Evolutionary conservation across 495 filamentous ascomycete genomes (phyloP).

Genomic region (Podospora bellae-mahoneyi): DNA sequence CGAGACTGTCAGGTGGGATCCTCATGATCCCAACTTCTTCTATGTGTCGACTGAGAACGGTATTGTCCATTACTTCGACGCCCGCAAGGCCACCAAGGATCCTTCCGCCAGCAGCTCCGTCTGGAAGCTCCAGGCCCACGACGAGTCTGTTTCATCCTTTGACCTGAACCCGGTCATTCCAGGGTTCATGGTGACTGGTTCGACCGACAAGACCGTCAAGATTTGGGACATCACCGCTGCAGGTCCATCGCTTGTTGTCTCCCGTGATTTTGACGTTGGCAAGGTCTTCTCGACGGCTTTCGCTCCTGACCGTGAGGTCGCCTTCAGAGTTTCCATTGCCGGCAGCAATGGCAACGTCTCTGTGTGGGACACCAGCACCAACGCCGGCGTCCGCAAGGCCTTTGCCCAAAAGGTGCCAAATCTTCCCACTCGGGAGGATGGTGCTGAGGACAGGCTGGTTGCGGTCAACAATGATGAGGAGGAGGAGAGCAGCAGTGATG

Average conservation of each 20-base stretch:
- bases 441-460: slow-evolving; percentile 72
- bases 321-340: slow-evolving; percentile 86
- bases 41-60: slow-evolving; percentile 92
- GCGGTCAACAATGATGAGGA: slow-evolving; percentile 62
- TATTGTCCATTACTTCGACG: slow-evolving; percentile 82
- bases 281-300: slow-evolving; percentile 91
- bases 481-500: slow-evolving; percentile 55
- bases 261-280: slow-evolving; percentile 85
- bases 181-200: slow-evolving; percentile 88
- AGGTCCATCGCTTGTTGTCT: slow-evolving; percentile 83
- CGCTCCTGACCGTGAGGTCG: slow-evolving; percentile 82
- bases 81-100: slow-evolving; percentile 61
- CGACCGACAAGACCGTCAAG: slow-evolving; percentile 90
- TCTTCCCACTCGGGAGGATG: slow-evolving; percentile 43
- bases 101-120: slow-evolving; percentile 74
- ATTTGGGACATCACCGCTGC: slow-evolving; percentile 86
- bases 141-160: slow-evolving; percentile 90
- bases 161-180: slow-evolving; percentile 86
- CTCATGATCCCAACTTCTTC: slow-evolving; percentile 88
- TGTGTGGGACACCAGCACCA: slow-evolving; percentile 96
- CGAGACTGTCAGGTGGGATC: slow-evolving; percentile 87
- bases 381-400: slow-evolving; percentile 77
- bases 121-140: slow-evolving; percentile 94
- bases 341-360: slow-evolving; percentile 92
- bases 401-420: slow-evolving; percentile 70